Conservation (phyloP, 352 stramenopile genomes). For the Blastocystis sp. region DNA sequence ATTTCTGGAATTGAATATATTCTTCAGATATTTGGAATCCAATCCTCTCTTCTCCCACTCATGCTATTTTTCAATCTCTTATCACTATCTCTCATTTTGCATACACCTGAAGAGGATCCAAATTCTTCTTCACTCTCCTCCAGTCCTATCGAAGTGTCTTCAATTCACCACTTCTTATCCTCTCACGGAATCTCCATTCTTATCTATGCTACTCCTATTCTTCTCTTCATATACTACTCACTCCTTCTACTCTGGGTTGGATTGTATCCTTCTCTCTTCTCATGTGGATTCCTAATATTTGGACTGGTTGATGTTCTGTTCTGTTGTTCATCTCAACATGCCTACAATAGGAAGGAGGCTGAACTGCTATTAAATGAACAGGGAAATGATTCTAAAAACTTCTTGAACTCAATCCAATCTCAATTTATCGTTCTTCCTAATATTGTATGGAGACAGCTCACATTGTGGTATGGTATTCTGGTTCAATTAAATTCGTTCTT, state of each 20-base stretch:
- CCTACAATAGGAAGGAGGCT: not conserved
- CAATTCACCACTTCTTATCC: too few species aligned
- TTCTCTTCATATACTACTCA: not conserved
- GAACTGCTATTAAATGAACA: not conserved
- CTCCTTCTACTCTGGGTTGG: constrained; percentile 4
- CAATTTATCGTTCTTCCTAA: not conserved
- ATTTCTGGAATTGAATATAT: not conserved
- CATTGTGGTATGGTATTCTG: not conserved
- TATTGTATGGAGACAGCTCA: not conserved
- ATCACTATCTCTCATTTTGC: not conserved
- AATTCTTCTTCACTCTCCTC: not conserved
- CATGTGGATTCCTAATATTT: not conserved
- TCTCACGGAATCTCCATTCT: not conserved
- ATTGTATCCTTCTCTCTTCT: not conserved
- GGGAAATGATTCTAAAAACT: not conserved
- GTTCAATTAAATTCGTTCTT: constrained; percentile 8
- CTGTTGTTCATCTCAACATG: not conserved
- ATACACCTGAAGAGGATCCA: not conserved
- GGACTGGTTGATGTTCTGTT: not conserved
- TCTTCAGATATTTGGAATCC: too few species aligned
- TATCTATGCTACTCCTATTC: not conserved
- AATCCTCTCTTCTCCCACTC: not conserved
- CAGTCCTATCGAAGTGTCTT: not conserved
- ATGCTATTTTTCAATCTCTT: not conserved
- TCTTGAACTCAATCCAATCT: not conserved